Evolutionary conservation across 768 basidiomycete species (phyloP).

Genomic region (Hygrophorus pudorinus): DNA sequence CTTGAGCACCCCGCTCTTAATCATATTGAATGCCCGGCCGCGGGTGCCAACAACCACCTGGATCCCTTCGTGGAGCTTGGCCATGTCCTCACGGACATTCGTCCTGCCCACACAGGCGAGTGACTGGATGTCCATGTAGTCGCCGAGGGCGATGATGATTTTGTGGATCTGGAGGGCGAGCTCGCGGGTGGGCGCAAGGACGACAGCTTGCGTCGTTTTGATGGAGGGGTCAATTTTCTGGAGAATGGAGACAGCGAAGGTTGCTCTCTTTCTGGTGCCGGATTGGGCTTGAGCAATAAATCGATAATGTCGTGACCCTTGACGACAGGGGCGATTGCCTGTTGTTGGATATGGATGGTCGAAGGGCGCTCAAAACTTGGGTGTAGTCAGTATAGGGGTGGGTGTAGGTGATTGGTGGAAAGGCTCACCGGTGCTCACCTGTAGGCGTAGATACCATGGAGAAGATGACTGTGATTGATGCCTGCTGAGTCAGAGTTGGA

Average conservation of each 20-base stretch:
- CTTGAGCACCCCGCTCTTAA: slow-evolving; percentile 81
- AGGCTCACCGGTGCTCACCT: no score
- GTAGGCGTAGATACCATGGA: slow-evolving; percentile 97
- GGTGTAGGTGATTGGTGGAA: slow-evolving; percentile 7
- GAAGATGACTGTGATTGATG: no score
- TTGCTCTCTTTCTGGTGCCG: slow-evolving; percentile 97
- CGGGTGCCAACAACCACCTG: slow-evolving; percentile 91
- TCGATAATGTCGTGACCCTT: slow-evolving; percentile 98
- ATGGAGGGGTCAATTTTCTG: slow-evolving; percentile 81
- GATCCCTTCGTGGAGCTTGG: slow-evolving; percentile 87
- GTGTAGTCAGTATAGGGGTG: slow-evolving; percentile 3
- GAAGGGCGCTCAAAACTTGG: slow-evolving; percentile 95
- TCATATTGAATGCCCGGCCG: slow-evolving; percentile 94
- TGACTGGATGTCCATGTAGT: slow-evolving; percentile 89
- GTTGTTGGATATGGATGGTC: slow-evolving; percentile 96
- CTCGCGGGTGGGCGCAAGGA: no score
- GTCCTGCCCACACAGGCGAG: slow-evolving; percentile 97
- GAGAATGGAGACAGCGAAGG: slow-evolving; percentile 95
- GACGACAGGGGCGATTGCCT: slow-evolving; percentile 95
- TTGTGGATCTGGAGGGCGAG: slow-evolving; percentile 96
- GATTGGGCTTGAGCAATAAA: slow-evolving; percentile 98
- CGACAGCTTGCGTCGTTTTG: slow-evolving; percentile 92
- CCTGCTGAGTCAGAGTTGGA: no score
- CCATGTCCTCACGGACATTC: slow-evolving; percentile 93
- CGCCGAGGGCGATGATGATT: slow-evolving; percentile 89